Percentiles rank a stretch among this genome's conserved stretches.
Evolutionary conservation across 257 asterid genomes (phyloP).

Genomic region (Apocynum venetum): DNA sequence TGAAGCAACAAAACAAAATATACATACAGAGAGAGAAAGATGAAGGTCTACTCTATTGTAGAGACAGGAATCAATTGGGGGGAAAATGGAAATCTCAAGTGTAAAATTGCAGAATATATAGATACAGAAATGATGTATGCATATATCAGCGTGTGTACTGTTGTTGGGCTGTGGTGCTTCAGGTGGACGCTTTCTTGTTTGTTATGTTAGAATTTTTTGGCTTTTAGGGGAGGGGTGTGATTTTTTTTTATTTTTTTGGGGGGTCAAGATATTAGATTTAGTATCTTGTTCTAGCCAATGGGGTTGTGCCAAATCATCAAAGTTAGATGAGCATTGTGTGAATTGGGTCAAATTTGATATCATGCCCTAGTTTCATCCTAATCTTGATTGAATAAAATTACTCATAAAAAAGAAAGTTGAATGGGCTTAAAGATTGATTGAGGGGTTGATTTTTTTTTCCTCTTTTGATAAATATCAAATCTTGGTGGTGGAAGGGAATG

Average conservation of each 20-base stretch:
- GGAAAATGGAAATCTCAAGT: neutral
- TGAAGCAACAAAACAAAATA: constrained; percentile 7
- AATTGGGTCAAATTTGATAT: neutral
- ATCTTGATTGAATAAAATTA: no score
- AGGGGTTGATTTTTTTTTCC: neutral
- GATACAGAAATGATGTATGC: neutral
- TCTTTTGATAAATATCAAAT: neutral
- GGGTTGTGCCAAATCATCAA: neutral
- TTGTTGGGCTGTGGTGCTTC: constrained; percentile 25
- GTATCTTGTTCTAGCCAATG: neutral
- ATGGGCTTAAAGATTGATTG: neutral
- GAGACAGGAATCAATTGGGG: neutral
- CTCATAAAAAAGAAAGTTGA: no score
- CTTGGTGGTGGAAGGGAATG: neutral
- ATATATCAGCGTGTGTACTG: neutral
- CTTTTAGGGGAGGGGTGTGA: neutral
- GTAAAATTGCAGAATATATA: constrained; percentile 6
- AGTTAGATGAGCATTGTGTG: neutral
- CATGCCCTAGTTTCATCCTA: neutral
- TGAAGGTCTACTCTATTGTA: no score
- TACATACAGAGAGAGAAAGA: neutral
- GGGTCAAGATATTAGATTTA: neutral
- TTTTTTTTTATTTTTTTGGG: neutral
- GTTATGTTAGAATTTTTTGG: neutral
- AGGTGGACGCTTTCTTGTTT: constrained; percentile 19